Percentiles rank a stretch among this genome's conserved stretches.
These are phyloP conservation scores for Blastobotrys petasosporus DNA, from an alignment of 1,139 yeast species.

Conservation along the genomic window DNA sequence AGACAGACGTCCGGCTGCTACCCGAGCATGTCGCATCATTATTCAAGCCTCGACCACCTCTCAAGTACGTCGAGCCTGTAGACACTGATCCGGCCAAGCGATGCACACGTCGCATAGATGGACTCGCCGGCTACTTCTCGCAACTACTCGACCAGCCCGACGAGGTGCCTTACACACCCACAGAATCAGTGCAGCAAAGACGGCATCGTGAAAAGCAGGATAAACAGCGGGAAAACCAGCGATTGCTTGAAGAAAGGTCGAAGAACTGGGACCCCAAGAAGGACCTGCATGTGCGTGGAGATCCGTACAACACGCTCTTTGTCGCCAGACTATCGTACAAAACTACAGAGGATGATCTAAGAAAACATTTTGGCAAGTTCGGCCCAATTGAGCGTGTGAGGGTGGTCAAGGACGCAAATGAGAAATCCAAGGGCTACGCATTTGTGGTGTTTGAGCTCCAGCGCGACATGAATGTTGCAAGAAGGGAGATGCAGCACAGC, in stretches of 20 bases:
- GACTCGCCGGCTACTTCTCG: slow-evolving; percentile 41
- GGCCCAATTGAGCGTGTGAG: slow-evolving; percentile 68
- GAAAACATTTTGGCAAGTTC: slow-evolving; percentile 53
- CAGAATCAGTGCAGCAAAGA: slow-evolving; percentile 36
- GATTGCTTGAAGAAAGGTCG: slow-evolving; percentile 32
- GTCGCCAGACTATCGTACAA: slow-evolving; percentile 64
- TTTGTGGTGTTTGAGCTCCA: slow-evolving; percentile 67
- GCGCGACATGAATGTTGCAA: slow-evolving; percentile 51
- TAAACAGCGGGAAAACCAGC: slow-evolving; percentile 29
- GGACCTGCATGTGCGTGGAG: slow-evolving; percentile 62
- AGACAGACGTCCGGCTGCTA: slow-evolving; percentile 46
- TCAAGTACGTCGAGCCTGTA: slow-evolving; percentile 45
- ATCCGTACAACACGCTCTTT: slow-evolving; percentile 75
- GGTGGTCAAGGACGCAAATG: slow-evolving; percentile 55
- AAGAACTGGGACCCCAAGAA: slow-evolving; percentile 47
- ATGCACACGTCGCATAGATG: slow-evolving; percentile 46
- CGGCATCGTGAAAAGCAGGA: slow-evolving; percentile 34
- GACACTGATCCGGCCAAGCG: slow-evolving; percentile 54
- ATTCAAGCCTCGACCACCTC: slow-evolving; percentile 68
- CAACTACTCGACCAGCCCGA: slow-evolving; percentile 25
- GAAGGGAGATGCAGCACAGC: slow-evolving; percentile 51
- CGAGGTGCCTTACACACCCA: slow-evolving; percentile 31
- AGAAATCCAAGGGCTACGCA: slow-evolving; percentile 74
- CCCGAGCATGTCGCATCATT: slow-evolving; percentile 61
- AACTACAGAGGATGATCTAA: slow-evolving; percentile 64